These are phyloP conservation scores for Paecilomyces formosus DNA, from an alignment of 2,329 filamentous ascomycete genomes.

Conservation along the genomic window DNA sequence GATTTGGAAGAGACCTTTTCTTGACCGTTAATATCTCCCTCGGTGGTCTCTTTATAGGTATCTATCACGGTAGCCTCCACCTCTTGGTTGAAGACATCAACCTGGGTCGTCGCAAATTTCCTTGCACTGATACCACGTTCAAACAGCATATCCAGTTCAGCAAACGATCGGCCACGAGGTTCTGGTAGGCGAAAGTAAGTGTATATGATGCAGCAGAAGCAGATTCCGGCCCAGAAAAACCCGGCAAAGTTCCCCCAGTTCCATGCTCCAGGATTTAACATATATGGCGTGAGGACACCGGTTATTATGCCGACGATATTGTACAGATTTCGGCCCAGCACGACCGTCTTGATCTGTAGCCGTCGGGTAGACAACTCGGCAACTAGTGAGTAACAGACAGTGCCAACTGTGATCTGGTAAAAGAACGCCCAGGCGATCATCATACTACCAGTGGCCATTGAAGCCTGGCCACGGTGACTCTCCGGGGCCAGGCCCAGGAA, in stretches of 20 bases:
- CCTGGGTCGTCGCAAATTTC: constrained; percentile 57
- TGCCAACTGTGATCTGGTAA: constrained; percentile 83
- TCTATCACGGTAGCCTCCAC: constrained; percentile 7
- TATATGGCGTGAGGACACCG: constrained; percentile 78
- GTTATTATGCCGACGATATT: constrained; percentile 77
- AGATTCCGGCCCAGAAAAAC: constrained; percentile 81
- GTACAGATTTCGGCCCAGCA: constrained; percentile 72
- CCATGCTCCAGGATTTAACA: constrained; percentile 84
- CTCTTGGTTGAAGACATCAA: constrained; percentile 48
- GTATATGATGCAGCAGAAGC: constrained; percentile 73
- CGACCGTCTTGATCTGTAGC: constrained; percentile 85
- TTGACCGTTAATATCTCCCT: no score
- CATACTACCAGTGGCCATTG: constrained; percentile 73
- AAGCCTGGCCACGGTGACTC: constrained; percentile 50
- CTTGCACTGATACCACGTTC: constrained; percentile 64
- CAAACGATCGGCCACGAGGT: constrained; percentile 71
- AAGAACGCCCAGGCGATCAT: constrained; percentile 77
- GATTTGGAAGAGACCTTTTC: no score
- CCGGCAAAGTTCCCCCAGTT: constrained; percentile 81
- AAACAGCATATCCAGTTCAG: constrained; percentile 79
- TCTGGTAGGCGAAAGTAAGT: constrained; percentile 77
- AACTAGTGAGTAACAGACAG: constrained; percentile 83
- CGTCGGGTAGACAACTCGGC: constrained; percentile 75
- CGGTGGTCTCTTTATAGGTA: no score
- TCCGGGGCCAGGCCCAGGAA: constrained; percentile 70